Evolutionary conservation across 441 rosid genomes (phyloP), one percentile per base, ranked within the genome.

Genomic region (Lepidium campestre): DNA sequence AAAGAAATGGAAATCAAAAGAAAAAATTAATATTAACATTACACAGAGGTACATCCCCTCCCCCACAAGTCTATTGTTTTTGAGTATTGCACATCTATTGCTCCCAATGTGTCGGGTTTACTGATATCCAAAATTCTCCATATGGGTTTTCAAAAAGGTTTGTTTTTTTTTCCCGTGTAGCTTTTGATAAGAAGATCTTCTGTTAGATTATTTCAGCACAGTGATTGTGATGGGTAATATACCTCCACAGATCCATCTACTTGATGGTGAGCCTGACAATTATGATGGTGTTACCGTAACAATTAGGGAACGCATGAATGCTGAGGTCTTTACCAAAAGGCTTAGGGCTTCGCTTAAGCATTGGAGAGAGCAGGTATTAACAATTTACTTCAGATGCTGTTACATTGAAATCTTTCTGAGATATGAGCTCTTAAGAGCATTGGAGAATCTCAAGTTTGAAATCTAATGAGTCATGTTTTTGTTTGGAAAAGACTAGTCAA

Each of bases 341-440:
- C 77, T 73, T 67, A 53, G 29, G 44, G 65, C 77, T 73, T 73
- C 77, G 4, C 67, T 73, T 36, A 52, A 52, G 3, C 36, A 27
- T 32, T 73, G 73, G 77, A 53, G 19, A 39, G 17, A 53, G 2
- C 45, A 67, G 68, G 73, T 73, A 61, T 17, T 4, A 34, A 31
- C 52, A 37, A 31, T 10, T 2, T 37, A 48, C 10, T 22, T 39
- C 34, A 12, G 52, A 27, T 19, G 42, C 27, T 50, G 20, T 39
- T 29, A 32, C n/a, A 10, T 12, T 56, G 45, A 34, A 10, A 36
- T 1, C 2, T n/a, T 45, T 25, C 34, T 31, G 20, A 34, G 25
- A 32, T 55, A 10, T 58, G 7, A 57, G 40, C 17, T 37, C 15
- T 37, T 37, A 37, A 37, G 14, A 12, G 41, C 6, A 37, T 37